Percentiles rank a stretch among this genome's conserved stretches.
These are phyloP conservation scores for Petasospora fabianii DNA, from an alignment of 1,139 yeast species.

Conservation along the genomic window DNA sequence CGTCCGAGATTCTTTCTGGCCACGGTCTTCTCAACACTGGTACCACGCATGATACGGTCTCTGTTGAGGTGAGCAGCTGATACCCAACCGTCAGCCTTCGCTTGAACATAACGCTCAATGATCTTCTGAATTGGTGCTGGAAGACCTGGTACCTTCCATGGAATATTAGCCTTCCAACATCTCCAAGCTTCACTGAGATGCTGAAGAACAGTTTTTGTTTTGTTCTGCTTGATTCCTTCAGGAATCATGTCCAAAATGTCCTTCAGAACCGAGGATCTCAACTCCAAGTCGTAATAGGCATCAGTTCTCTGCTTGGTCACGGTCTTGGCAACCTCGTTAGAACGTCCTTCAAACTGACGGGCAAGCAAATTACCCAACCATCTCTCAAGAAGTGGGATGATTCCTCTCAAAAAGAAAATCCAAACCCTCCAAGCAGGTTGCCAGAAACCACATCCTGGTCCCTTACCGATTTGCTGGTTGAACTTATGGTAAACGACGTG, in stretches of 20 bases:
- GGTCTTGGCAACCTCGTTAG: conserved; percentile 89
- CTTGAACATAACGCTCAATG: conserved; percentile 84
- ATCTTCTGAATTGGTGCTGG: conserved; percentile 88
- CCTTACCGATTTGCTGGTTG: conserved; percentile 82
- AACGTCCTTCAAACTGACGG: conserved; percentile 94
- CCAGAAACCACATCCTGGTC: conserved; percentile 99
- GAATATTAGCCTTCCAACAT: conserved; percentile 98
- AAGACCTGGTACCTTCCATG: conserved; percentile 97
- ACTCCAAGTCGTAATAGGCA: conserved; percentile 88
- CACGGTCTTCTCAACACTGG: conserved; percentile 88
- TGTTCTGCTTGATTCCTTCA: conserved; percentile 84
- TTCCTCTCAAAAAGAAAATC: conserved; percentile 89
- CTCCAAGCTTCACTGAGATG: conserved; percentile 99
- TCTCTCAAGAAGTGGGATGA: conserved; percentile 86
- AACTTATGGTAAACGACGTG: conserved; percentile 85
- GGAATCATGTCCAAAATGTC: conserved; percentile 97
- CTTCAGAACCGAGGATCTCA: conserved; percentile 91
- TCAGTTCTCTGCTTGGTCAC: conserved; percentile 94
- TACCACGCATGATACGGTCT: conserved; percentile 83
- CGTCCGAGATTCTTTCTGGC: conserved; percentile 92
- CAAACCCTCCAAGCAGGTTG: conserved; percentile 99
- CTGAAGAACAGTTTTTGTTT: conserved; percentile 83
- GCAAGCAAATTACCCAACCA: conserved; percentile 93
- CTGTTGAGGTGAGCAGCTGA: conserved; percentile 91
- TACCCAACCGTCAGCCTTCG: conserved; percentile 97